Base-by-base conservation (phyloP, 2,329 filamentous ascomycete species). In the Dothistroma pini region DNA sequence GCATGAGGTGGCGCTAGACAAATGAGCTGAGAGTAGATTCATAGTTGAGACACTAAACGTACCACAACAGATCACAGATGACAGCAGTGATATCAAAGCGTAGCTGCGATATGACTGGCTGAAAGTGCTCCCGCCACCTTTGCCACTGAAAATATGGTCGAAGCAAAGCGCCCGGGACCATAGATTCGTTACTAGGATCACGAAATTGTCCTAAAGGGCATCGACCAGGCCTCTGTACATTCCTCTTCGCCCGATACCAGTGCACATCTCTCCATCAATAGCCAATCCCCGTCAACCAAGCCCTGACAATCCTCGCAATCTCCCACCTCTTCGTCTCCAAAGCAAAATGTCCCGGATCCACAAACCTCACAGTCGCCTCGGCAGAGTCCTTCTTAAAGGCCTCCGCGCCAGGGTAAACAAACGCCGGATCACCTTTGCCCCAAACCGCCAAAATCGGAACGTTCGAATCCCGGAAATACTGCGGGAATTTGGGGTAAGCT, bases 301-400 rank as follows among this genome's bases (percentile, higher is more conserved):
- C 66, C 60, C 76, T 41, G 7, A 79, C 74, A 57, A 74, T 60
- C 32, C 63, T 56, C 3, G 70, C 76, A 63, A 80, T 74, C 44
- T 76, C 67, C 53, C 69, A 69, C 4, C 72, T 68, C 53, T 78
- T 71, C 59, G 73, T 79, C 68, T 80, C 78, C 11, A 74, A 67
- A 14, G 83, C 81, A 76, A 86, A 86, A 73, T 86, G 84, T 0
- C 83, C 83, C 1, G 79, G 79, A 69, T 86, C 82, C 48, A 86
- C 67, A 54, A 82, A 74, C 62, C 78, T 74, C 44, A 85, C 68
- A 68, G 83, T 78, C 4, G 81, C 75, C 25, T 78, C 72, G 9
- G 75, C 72, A 14, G 82, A 70, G 73, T 87, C 83, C 22, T 68
- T 73, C 67, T 77, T 78, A 65, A 75, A 86, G 0, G 83, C 83